phyloP scores from a whole-genome alignment of 129 eudicot species.

The Chrysanthemum lavandulifolium region DNA sequence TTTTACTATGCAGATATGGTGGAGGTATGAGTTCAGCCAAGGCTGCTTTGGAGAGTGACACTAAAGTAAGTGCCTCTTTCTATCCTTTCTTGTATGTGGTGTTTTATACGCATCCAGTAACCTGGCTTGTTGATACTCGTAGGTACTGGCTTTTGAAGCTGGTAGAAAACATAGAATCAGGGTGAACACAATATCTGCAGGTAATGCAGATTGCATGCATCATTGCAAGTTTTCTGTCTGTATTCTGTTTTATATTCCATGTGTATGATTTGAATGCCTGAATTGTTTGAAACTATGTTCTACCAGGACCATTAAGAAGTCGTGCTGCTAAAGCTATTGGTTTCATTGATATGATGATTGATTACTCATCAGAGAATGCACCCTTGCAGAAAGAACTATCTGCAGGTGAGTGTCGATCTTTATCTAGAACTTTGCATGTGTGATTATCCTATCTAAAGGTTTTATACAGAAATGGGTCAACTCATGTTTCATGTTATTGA shows the following conservation, averaged over 20 bases:
- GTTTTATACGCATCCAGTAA: not conserved
- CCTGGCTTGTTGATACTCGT: constrained; percentile 11
- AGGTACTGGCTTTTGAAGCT: constrained; percentile 98
- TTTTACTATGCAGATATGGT: constrained; percentile 60
- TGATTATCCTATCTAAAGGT: too few relatives aligned
- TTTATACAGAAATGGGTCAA: too few relatives aligned
- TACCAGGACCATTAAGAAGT: constrained; percentile 82
- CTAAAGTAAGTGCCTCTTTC: constrained; percentile 40
- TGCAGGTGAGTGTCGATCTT: constrained; percentile 45
- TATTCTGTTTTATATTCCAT: not conserved
- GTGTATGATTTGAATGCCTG: not conserved
- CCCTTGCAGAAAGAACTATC: constrained; percentile 69
- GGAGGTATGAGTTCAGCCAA: constrained; percentile 99
- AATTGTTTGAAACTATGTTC: constrained; percentile 1
- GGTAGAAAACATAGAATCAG: constrained; percentile 76
- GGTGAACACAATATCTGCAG: constrained; percentile 92
- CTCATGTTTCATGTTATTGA: too few relatives aligned
- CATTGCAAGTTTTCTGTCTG: not conserved
- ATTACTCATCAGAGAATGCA: constrained; percentile 65
- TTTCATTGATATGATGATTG: constrained; percentile 77
- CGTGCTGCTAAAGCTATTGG: constrained; percentile 93
- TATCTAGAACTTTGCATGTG: not conserved
- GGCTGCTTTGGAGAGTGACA: constrained; percentile 93
- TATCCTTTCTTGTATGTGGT: not conserved
- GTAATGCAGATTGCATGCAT: constrained; percentile 30